A percentile compares a stretch with the other conserved stretches of the same genome.
These are phyloP conservation scores for Artemisia tridentata DNA, from an alignment of 129 eudicot species.

Conservation along the genomic window DNA sequence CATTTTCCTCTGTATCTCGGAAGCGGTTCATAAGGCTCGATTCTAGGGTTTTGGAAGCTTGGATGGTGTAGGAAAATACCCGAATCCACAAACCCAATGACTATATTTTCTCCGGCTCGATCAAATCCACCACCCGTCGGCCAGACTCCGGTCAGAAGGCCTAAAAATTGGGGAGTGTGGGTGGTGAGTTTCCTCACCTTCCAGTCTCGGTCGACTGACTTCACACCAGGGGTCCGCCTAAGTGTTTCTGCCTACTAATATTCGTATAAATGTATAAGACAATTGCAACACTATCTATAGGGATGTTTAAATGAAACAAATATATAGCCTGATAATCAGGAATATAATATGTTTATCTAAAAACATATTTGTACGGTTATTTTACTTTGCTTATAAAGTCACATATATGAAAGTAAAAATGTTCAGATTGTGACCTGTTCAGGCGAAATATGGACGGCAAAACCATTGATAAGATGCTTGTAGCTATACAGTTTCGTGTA, in stretches of 20 bases:
- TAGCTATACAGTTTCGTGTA: slow-evolving; percentile 93
- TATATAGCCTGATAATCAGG: too few relatives aligned
- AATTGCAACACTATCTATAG: slow-evolving; percentile 5
- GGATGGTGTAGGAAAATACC: slow-evolving; percentile 94
- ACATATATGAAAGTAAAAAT: slow-evolving; percentile 1
- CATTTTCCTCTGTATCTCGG: slow-evolving; percentile 96
- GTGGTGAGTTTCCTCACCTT: slow-evolving; percentile 90
- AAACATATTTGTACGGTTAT: background rate
- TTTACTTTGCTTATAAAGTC: background rate
- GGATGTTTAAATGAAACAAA: background rate
- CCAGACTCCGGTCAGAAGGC: slow-evolving; percentile 99
- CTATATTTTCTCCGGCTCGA: slow-evolving; percentile 90
- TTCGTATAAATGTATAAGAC: slow-evolving; percentile 38
- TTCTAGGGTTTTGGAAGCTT: slow-evolving; percentile 56
- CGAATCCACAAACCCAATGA: slow-evolving; percentile 98
- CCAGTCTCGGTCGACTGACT: slow-evolving; percentile 87
- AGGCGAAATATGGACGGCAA: slow-evolving; percentile 80
- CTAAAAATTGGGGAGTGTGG: slow-evolving; percentile 93
- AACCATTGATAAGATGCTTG: slow-evolving; percentile 88
- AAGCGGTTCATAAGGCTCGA: slow-evolving; percentile 81
- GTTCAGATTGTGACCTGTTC: slow-evolving; percentile 79
- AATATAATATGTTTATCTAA: too few relatives aligned
- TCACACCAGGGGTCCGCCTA: slow-evolving; percentile 80
- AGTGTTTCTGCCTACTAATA: slow-evolving; percentile 97
- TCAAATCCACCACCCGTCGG: slow-evolving; percentile 96